These are phyloP conservation scores for Meyerozyma elateridarum DNA, from an alignment of 1,139 yeast genomes.

Conservation along the genomic window DNA sequence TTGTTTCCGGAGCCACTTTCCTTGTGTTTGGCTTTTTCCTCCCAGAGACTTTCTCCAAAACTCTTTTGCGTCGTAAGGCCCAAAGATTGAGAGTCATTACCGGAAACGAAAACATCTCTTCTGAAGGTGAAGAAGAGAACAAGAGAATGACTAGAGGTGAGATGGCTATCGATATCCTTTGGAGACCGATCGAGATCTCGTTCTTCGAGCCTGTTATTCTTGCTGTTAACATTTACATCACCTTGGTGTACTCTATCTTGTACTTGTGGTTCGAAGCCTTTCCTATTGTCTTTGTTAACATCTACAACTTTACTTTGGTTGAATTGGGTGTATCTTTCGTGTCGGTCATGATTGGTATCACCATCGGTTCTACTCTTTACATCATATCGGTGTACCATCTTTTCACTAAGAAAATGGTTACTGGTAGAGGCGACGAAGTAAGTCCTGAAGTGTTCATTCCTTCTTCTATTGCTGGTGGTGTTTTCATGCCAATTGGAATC, in stretches of 20 bases:
- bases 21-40: conserved; percentile 30
- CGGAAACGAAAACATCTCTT: conserved; percentile 34
- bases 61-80: conserved; percentile 45
- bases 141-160: conserved; percentile 22
- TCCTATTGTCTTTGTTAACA: conserved; percentile 26
- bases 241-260: conserved; percentile 26
- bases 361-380: conserved; percentile 21
- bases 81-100: conserved; percentile 41
- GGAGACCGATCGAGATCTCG: conserved; percentile 30
- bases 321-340: conserved; percentile 19
- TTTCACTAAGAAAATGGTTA: conserved; percentile 24
- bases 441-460: conserved; percentile 61
- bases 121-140: conserved; percentile 40
- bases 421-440: conserved; percentile 35
- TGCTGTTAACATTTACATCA: conserved; percentile 26
- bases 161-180: conserved; percentile 19
- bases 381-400: conserved; percentile 14
- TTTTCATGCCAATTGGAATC: conserved; percentile 27
- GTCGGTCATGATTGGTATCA: conserved; percentile 14
- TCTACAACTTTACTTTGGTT: conserved; percentile 24
- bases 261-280: conserved; percentile 34
- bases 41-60: conserved; percentile 49
- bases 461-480: conserved; percentile 34
- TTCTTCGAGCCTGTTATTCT: conserved; percentile 30
- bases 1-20: conserved; percentile 31